These are phyloP conservation scores for Moricandia arvensis DNA, from an alignment of 345 rosid genomes.

Conservation along the genomic window DNA sequence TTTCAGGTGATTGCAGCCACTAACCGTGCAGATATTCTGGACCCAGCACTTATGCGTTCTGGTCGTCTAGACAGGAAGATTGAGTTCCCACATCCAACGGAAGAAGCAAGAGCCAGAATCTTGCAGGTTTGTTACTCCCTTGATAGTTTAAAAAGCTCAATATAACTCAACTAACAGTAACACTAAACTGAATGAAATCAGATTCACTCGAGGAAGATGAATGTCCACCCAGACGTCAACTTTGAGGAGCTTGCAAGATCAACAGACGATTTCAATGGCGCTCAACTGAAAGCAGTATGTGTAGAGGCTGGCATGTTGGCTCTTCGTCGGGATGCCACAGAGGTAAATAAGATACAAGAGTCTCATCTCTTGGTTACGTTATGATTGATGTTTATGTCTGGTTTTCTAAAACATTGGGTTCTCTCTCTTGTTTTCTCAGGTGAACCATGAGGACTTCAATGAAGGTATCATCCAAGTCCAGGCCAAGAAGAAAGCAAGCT, in stretches of 20 bases:
- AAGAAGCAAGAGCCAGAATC: slow-evolving; percentile 98
- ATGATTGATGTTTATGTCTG: slow-evolving; percentile 10
- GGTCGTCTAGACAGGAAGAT: slow-evolving; percentile 98
- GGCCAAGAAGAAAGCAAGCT: slow-evolving; percentile 99
- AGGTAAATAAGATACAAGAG: slow-evolving; percentile 45
- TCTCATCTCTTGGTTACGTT: not conserved
- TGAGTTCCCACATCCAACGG: slow-evolving; percentile 96
- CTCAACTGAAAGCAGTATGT: slow-evolving; percentile 96
- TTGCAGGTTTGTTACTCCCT: slow-evolving; percentile 61
- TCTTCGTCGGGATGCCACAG: slow-evolving; percentile 97
- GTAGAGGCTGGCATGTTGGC: slow-evolving; percentile 99
- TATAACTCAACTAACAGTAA: not conserved
- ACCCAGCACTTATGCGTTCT: slow-evolving; percentile 99
- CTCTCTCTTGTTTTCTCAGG: slow-evolving; percentile 45
- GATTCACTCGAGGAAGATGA: slow-evolving; percentile 99
- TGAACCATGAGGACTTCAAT: slow-evolving; percentile 96
- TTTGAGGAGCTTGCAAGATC: slow-evolving; percentile 99
- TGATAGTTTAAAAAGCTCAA: not conserved
- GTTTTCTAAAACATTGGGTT: slow-evolving; percentile 2
- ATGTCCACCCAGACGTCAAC: slow-evolving; percentile 90
- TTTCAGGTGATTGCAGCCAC: slow-evolving; percentile 96
- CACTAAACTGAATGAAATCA: slow-evolving; percentile 23
- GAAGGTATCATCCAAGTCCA: slow-evolving; percentile 99
- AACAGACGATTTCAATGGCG: slow-evolving; percentile 97
- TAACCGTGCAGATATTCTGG: slow-evolving; percentile 95